Evolutionary conservation across 108 stramenopile genomes (phyloP).

Genomic region (Asterionellopsis glacialis): DNA sequence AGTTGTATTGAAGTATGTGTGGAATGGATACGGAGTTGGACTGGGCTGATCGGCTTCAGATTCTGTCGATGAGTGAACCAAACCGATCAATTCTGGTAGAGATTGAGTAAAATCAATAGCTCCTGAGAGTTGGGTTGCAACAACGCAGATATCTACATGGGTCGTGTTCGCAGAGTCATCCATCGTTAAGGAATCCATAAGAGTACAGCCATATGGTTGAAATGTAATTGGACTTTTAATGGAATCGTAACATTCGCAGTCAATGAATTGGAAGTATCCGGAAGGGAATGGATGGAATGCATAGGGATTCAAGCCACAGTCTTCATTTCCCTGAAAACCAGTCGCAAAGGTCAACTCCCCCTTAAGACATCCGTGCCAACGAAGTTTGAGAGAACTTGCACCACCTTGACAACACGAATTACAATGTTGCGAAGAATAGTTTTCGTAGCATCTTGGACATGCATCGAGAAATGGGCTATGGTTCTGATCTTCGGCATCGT

Average conservation of each 20-base stretch:
- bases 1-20: slow-evolving; percentile 18
- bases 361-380: slow-evolving; percentile 12
- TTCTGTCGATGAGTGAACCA: slow-evolving; percentile 2
- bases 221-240: not conserved
- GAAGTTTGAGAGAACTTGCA: slow-evolving; percentile 20
- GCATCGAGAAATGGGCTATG: slow-evolving; percentile 3
- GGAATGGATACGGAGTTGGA: not conserved
- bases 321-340: not conserved
- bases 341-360: slow-evolving; percentile 1
- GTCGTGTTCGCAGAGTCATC: not conserved
- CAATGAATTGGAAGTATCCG: slow-evolving; percentile 10
- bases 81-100: slow-evolving; percentile 11
- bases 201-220: not conserved
- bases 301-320: not conserved
- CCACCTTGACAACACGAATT: slow-evolving; percentile 20
- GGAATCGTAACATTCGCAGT: slow-evolving; percentile 17
- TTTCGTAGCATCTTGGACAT: slow-evolving; percentile 12
- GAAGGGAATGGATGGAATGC: too few species aligned
- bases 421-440: slow-evolving; percentile 10
- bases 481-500: not conserved
- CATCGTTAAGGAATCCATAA: slow-evolving; percentile 3
- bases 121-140: not conserved
- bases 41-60: too few species aligned
- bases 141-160: slow-evolving; percentile 16
- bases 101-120: slow-evolving; percentile 7